Evolutionary conservation across 345 rosid genomes (phyloP), one percentile per base, ranked within the genome.

Genomic region (Carallia brachiata): DNA sequence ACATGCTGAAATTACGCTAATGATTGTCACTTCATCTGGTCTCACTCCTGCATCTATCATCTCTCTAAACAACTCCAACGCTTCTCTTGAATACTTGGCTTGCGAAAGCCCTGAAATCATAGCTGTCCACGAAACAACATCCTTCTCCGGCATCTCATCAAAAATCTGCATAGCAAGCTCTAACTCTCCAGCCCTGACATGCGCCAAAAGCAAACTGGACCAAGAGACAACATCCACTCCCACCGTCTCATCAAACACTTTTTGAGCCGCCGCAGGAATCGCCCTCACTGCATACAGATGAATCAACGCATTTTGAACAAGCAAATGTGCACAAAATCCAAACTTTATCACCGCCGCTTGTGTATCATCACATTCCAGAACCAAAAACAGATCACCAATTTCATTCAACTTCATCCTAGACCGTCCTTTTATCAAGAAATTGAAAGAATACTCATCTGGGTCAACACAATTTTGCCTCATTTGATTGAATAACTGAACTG

Each of bases 301-400:
- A 58, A 80, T 66, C 76, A 80, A 55, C 7, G 76, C 76, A 68
- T 77, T 80, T 32, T 74, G 81, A 52, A 77, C 81, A 52, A 63
- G 70, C 36, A 65, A 66, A 71, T 80, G 73, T 5, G 71, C 74
- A 54, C 30, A 58, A 23, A 61, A 74, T 23, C 84, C 81, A 37
- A 68, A 65, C 65, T 81, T 81, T 61, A 77, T 13, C 36, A 61
- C 65, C 36, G 70, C 56, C 64, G 74, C 78, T 28, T 77, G 84
- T 37, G 74, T 63, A 73, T 77, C 75, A 57, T 71, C 73, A 17
- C 28, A 57, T 27, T 76, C 75, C 32, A 36, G 5, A 47, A 19
- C 30, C 36, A 36, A 53, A 54, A 40, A 54, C 30, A 55, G 9
- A 75, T 48, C 48, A 23, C 17, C 32, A 13, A 40, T 18, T 57